Evolutionary conservation across 2,329 filamentous ascomycete genomes (phyloP), one percentile per base, ranked within the genome.

Genomic region (Cercospora brassicicola): DNA sequence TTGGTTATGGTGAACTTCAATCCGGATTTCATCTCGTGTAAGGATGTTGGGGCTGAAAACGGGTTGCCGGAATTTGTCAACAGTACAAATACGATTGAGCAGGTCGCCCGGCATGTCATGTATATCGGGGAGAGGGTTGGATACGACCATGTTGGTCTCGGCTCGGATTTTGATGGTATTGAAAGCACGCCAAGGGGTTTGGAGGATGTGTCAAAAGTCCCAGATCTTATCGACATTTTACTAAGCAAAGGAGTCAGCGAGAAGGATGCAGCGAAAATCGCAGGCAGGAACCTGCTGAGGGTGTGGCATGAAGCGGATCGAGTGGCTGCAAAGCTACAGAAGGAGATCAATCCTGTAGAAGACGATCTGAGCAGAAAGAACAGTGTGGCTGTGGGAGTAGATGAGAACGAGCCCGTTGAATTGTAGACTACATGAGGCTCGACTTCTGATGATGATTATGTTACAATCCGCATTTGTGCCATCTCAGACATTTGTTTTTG

Each of bases 1-100:
- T 75, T 98, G 9, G 91, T 97, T 63, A 96, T 97, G 93, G 88
- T 97, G 70, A 97, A 96, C 78, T 96, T 97, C 76, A 83, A 87
- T 15, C 92, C 93, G 0, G 89, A 89, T 18, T 97, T 97, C 78
- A 88, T 97, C 69, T 91, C 90, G 30, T 97, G 94, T 78, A 83
- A 85, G 39, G 73, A 74, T 1, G 84, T 87, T 9, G 82, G 85
- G 0, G 84, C 86, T 33, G 83, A 85, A 3, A 81, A 84, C 15
- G 86, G 87, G 51, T 76, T 96, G 4, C 92, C 93, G 0, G 85
- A 89, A 13, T 86, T 86, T 66, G 88, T 90, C 62, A 86, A 89
- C 0, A 82, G 83, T 61, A 90, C 94, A 71, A 87, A 88, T 8
- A 96, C 92, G 0, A 79, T 98, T 39, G 84, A 84, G 23, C 91